Conservation (phyloP, 2,329 filamentous ascomycete genomes). For the Fusarium goolgardi region DNA sequence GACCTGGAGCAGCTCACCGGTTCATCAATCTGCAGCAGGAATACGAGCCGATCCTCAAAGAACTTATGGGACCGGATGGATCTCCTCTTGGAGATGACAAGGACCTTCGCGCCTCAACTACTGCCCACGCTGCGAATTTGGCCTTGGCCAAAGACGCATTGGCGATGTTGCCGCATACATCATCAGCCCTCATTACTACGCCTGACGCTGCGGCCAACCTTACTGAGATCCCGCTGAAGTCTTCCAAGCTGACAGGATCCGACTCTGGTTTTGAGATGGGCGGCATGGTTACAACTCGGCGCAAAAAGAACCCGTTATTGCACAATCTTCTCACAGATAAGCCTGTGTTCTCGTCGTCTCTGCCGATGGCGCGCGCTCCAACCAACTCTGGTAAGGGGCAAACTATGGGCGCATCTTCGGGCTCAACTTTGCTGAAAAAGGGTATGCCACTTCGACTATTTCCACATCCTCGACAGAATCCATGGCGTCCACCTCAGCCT, state of each 20-base stretch:
- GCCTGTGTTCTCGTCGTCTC: constrained; percentile 88
- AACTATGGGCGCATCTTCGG: constrained; percentile 35
- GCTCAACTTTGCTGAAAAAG: constrained; percentile 87
- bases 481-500: constrained; percentile 75
- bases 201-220: constrained; percentile 78
- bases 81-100: constrained; percentile 50
- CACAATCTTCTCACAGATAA: constrained; percentile 97
- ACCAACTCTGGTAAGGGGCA: constrained; percentile 45
- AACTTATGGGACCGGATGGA: constrained; percentile 60
- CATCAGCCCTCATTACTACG: constrained; percentile 90
- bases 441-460: constrained; percentile 91
- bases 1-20: constrained; percentile 53
- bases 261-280: constrained; percentile 63
- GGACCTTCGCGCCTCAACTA: constrained; percentile 45
- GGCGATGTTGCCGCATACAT: constrained; percentile 80
- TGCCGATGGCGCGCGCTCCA: constrained; percentile 76
- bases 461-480: constrained; percentile 75
- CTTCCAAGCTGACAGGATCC: constrained; percentile 53
- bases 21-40: constrained; percentile 97
- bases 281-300: constrained; percentile 65
- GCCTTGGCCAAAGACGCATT: constrained; percentile 76
- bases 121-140: constrained; percentile 75
- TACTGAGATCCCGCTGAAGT: constrained; percentile 53
- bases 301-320: constrained; percentile 82
- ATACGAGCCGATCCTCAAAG: constrained; percentile 73